These are phyloP conservation scores for Trichosporon sp. DNA, from an alignment of 1,284 basidiomycete genomes.

Conservation along the genomic window DNA sequence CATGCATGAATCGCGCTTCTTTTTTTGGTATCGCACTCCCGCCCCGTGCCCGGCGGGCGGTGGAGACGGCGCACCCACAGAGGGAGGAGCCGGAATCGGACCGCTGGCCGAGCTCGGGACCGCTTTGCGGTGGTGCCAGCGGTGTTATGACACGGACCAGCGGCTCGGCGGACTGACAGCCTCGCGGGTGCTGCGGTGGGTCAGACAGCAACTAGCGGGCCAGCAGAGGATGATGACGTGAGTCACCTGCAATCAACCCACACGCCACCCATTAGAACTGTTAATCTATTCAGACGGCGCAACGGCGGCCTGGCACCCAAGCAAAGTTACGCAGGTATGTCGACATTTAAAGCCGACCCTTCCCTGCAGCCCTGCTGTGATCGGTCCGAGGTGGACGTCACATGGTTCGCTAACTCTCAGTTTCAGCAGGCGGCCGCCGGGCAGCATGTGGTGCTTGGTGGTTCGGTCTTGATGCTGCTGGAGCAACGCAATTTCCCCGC, in stretches of 20 bases:
- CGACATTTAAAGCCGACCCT: background rate
- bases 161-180: background rate
- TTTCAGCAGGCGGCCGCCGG: background rate
- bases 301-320: background rate
- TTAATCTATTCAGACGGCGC: background rate
- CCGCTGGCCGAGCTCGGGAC: background rate
- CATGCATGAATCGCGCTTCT: background rate
- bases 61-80: background rate
- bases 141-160: background rate
- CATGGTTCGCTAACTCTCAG: background rate
- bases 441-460: background rate
- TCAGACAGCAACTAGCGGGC: background rate
- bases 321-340: background rate
- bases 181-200: too few relatives aligned
- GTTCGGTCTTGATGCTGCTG: background rate
- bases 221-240: background rate
- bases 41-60: background rate
- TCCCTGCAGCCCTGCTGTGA: background rate
- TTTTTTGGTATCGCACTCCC: background rate
- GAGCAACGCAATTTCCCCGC: background rate
- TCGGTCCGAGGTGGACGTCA: constrained; percentile 2
- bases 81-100: background rate
- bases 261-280: background rate
- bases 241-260: background rate
- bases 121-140: background rate